phyloP scores from a whole-genome alignment of 768 basidiomycete species.

The Mrakia frigida region DNA sequence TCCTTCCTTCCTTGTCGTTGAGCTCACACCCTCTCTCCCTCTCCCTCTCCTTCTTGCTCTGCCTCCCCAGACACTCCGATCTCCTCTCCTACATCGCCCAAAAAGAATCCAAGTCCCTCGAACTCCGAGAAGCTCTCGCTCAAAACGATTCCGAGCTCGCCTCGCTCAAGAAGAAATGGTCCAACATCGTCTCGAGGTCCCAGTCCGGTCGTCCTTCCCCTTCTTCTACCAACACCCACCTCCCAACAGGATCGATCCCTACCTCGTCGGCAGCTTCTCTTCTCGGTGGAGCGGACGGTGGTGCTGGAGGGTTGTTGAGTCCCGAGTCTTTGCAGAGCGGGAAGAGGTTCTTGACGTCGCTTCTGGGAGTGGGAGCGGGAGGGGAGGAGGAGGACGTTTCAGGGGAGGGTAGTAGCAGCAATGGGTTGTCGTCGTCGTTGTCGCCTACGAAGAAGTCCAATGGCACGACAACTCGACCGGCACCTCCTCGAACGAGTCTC shows the following conservation, averaged over 20 bases:
- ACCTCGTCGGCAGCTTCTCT: background rate
- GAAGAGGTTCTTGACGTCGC: constrained; percentile 14
- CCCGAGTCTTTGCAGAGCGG: constrained; percentile 19
- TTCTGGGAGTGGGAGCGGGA: constrained; percentile 15
- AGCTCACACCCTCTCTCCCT: background rate
- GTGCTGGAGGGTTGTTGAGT: background rate
- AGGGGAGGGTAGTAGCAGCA: background rate
- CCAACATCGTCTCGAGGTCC: constrained; percentile 4
- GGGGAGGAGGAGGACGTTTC: background rate
- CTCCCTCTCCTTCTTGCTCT: too few species aligned
- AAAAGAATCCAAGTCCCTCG: constrained; percentile 20
- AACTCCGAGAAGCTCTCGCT: constrained; percentile 24
- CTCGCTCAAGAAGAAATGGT: constrained; percentile 25
- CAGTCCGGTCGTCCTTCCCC: background rate
- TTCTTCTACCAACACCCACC: background rate
- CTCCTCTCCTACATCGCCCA: constrained; percentile 28
- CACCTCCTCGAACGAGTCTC: constrained; percentile 12
- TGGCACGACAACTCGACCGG: background rate
- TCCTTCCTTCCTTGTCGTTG: background rate
- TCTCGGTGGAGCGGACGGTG: background rate
- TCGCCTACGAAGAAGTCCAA: background rate
- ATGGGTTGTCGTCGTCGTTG: background rate
- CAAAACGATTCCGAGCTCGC: constrained; percentile 23
- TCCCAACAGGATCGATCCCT: background rate
- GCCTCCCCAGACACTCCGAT: constrained; percentile 19